Percentiles rank a stretch among this genome's conserved stretches.
Evolutionary conservation across 2,329 filamentous ascomycete species (phyloP).

Genomic region (Coniochaeta pulveracea): DNA sequence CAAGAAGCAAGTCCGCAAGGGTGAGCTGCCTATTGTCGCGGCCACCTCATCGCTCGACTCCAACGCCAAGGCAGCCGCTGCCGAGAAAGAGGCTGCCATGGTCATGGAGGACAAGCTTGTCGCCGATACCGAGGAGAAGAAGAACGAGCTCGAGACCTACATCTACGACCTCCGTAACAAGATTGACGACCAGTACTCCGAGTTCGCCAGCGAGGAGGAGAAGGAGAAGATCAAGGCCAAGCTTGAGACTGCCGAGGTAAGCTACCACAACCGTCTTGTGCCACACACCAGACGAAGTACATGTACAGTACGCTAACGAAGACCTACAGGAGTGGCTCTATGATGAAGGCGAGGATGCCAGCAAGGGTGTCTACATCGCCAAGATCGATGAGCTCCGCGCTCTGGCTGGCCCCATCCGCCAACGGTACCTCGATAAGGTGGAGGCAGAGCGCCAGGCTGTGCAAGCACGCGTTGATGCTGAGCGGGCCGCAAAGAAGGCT

Average conservation of each 20-base stretch:
- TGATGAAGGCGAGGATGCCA: constrained; percentile 89
- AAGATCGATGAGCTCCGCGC: constrained; percentile 95
- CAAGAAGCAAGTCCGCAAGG: constrained; percentile 98
- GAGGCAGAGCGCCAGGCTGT: constrained; percentile 74
- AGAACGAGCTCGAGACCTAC: constrained; percentile 97
- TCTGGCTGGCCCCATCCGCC: constrained; percentile 80
- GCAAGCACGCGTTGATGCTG: constrained; percentile 67
- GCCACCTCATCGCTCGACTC: constrained; percentile 73
- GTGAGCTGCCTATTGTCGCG: constrained; percentile 77
- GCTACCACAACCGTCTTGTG: constrained; percentile 18
- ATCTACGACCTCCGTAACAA: constrained; percentile 97
- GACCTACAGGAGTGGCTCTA: constrained; percentile 85
- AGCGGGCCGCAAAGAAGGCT: constrained; percentile 64
- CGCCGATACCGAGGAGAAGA: constrained; percentile 96
- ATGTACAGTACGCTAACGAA: constrained; percentile 13
- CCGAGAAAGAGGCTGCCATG: constrained; percentile 83
- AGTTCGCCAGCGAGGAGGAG: constrained; percentile 85
- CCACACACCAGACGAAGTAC: no score
- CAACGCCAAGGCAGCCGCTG: constrained; percentile 49
- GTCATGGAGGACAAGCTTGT: constrained; percentile 98
- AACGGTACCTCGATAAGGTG: constrained; percentile 91
- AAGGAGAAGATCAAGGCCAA: constrained; percentile 77
- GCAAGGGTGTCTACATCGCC: constrained; percentile 84
- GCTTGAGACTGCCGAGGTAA: constrained; percentile 77
- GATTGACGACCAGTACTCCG: constrained; percentile 82